phyloP scores from a whole-genome alignment of 345 rosid genomes.

The Boechera stricta region DNA sequence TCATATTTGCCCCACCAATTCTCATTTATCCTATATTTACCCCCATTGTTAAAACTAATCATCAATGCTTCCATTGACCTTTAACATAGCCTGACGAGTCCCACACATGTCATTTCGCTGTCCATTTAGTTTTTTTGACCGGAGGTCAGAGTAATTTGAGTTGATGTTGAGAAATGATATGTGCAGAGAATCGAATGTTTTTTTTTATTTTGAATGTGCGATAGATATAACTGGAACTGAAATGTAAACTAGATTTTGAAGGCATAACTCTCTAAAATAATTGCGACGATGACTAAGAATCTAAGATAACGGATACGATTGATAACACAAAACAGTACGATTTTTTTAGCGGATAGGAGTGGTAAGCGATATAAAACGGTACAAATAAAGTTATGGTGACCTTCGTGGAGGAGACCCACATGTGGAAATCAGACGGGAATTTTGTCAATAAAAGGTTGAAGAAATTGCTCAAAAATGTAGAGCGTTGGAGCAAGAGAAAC shows the following conservation, averaged over 20 bases:
- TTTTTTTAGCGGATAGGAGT: too few relatives aligned
- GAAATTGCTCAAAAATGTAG: too few relatives aligned
- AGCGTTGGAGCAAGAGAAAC: too few relatives aligned
- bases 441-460: too few relatives aligned
- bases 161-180: not conserved
- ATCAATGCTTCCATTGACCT: conserved; percentile 4
- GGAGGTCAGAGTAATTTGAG: not conserved
- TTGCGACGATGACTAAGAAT: not conserved
- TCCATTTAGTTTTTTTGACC: not conserved
- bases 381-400: too few relatives aligned
- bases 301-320: too few relatives aligned
- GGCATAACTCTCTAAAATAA: not conserved
- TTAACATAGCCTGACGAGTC: not conserved
- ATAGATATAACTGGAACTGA: not conserved
- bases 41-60: not conserved
- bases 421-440: too few relatives aligned
- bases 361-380: too few relatives aligned
- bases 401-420: too few relatives aligned
- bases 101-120: not conserved
- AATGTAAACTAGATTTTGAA: not conserved
- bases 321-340: too few relatives aligned
- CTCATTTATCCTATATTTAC: not conserved
- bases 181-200: conserved; percentile 7
- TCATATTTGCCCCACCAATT: not conserved
- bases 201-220: not conserved